These are phyloP conservation scores for Ustilago vetiveriae DNA, from an alignment of 1,284 basidiomycete species.

Conservation along the genomic window DNA sequence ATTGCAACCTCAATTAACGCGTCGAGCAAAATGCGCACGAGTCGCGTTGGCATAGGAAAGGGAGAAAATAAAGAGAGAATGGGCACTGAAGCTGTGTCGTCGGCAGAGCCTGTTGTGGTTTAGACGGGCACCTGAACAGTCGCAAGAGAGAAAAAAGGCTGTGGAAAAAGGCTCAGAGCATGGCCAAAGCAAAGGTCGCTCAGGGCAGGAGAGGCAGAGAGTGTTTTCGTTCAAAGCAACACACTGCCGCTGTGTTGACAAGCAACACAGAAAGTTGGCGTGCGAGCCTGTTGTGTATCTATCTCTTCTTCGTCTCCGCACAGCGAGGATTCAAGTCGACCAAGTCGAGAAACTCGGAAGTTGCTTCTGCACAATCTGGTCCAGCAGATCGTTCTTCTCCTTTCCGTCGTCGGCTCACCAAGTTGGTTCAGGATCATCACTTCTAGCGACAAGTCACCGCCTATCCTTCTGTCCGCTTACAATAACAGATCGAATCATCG, in stretches of 20 bases:
- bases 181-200: no score
- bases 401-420: background rate
- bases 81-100: slow-evolving; percentile 31
- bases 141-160: background rate
- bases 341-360: background rate
- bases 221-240: slow-evolving; percentile 2
- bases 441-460: no score
- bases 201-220: background rate
- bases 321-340: no score
- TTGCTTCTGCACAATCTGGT: background rate
- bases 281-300: no score
- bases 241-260: background rate
- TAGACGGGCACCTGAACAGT: slow-evolving; percentile 12
- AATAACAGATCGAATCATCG: no score
- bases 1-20: slow-evolving; percentile 30
- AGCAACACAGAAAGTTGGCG: no score
- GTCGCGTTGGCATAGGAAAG: slow-evolving; percentile 9
- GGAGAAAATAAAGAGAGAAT: slow-evolving; percentile 1
- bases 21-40: slow-evolving; percentile 18
- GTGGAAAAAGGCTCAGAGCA: no score
- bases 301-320: background rate
- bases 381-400: background rate
- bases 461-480: no score
- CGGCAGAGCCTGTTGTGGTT: background rate
- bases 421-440: background rate